Percentiles rank a stretch among this genome's conserved stretches.
phyloP scores from a whole-genome alignment of 495 filamentous ascomycete genomes.

The Penicillium daleae region DNA sequence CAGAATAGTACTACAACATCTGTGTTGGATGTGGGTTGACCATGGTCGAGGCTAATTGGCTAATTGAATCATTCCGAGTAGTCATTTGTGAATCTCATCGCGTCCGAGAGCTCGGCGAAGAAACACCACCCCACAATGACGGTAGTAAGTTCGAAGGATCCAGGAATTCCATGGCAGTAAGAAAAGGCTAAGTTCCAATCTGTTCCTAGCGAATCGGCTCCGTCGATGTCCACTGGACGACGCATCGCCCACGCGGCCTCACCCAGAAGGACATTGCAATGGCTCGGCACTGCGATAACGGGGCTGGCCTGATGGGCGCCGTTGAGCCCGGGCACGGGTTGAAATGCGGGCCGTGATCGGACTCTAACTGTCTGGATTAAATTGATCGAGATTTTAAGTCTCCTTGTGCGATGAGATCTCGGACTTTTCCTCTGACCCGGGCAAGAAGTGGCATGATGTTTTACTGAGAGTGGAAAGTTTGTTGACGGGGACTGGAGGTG shows the following conservation, averaged over 20 bases:
- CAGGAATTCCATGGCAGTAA: no score
- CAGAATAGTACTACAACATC: neutral
- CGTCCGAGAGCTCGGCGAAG: slow-evolving; percentile 45
- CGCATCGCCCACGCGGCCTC: slow-evolving; percentile 73
- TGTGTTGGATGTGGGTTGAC: neutral
- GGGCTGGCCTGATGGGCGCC: slow-evolving; percentile 46
- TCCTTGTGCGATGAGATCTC: neutral
- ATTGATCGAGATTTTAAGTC: neutral
- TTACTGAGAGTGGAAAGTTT: slow-evolving; percentile 11
- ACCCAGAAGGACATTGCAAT: slow-evolving; percentile 67
- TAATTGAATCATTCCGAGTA: slow-evolving; percentile 13
- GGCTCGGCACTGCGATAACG: slow-evolving; percentile 67
- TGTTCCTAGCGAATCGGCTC: slow-evolving; percentile 44
- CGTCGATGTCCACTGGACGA: slow-evolving; percentile 67
- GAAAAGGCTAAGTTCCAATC: slow-evolving; percentile 15
- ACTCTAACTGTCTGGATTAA: neutral
- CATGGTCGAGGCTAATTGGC: neutral
- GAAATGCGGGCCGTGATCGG: slow-evolving; percentile 42
- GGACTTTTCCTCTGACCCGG: neutral
- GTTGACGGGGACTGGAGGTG: neutral
- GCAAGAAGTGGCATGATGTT: slow-evolving; percentile 2
- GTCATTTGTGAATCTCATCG: slow-evolving; percentile 47
- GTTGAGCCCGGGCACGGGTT: slow-evolving; percentile 41
- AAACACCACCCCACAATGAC: slow-evolving; percentile 55
- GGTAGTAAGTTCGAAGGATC: slow-evolving; percentile 35